Evolutionary conservation across 306 rosid species (phyloP).

Genomic region (Sechiopsis laciniata): DNA sequence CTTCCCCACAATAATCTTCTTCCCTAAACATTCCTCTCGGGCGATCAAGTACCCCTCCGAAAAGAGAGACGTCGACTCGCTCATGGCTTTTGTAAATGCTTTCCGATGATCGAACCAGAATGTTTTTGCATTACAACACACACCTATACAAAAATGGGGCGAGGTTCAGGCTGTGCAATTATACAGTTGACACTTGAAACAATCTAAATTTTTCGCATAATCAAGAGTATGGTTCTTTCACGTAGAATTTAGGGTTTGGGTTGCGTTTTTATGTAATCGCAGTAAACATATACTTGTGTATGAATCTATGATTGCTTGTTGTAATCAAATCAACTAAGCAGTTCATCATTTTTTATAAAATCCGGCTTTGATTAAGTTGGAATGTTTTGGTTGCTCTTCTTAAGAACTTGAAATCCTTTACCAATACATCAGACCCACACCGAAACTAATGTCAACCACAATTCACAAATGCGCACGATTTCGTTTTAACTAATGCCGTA

Average conservation of each 20-base stretch:
- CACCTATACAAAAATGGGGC: neutral
- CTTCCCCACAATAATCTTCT: constrained; percentile 81
- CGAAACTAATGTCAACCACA: neutral
- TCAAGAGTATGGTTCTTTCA: neutral
- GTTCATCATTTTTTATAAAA: constrained; percentile 1
- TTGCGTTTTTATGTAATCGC: neutral
- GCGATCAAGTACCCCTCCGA: constrained; percentile 77
- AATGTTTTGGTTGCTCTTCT: neutral
- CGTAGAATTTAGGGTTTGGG: constrained; percentile 9
- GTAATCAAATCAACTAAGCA: constrained; percentile 5
- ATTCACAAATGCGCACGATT: constrained; percentile 2
- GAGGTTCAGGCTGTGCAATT: constrained; percentile 18
- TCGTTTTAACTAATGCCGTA: neutral
- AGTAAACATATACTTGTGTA: neutral
- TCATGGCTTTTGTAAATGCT: constrained; percentile 70
- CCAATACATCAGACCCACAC: neutral
- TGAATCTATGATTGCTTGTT: constrained; percentile 8
- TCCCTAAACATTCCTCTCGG: constrained; percentile 68
- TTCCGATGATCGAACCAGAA: constrained; percentile 36
- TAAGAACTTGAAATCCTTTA: neutral
- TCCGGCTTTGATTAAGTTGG: constrained; percentile 1
- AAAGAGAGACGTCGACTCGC: constrained; percentile 68
- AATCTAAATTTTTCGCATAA: neutral
- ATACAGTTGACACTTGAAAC: constrained; percentile 18
- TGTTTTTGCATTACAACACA: neutral